A percentile compares a stretch with the other conserved stretches of the same genome.
phyloP scores from a whole-genome alignment of 164 flowering plant species.

The Macadamia integrifolia region DNA sequence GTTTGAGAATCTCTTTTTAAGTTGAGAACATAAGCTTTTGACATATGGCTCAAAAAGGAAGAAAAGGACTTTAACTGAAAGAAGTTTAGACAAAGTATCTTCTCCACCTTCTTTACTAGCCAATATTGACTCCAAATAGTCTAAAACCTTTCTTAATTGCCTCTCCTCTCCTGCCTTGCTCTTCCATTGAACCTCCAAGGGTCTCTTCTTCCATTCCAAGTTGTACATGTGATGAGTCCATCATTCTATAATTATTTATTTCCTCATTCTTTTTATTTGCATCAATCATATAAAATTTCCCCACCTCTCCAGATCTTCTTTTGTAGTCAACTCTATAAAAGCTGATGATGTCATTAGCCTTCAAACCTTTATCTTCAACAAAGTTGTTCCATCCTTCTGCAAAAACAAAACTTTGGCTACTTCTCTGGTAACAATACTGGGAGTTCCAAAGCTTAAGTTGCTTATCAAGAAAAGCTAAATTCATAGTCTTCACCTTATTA shows the following conservation, averaged over 20 bases:
- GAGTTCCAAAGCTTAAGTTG: constrained; percentile 52
- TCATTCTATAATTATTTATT: background rate
- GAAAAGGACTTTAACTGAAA: too few relatives aligned
- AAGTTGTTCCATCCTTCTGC: constrained; percentile 75
- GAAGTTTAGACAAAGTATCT: too few relatives aligned
- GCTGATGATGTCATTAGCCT: constrained; percentile 40
- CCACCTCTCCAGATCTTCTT: constrained; percentile 5
- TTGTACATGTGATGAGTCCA: too few relatives aligned
- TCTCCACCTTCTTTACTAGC: background rate
- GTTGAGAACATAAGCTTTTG: too few relatives aligned
- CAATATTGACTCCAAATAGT: constrained; percentile 40
- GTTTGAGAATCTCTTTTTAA: too few relatives aligned
- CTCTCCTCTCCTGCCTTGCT: constrained; percentile 5
- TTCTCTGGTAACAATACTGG: constrained; percentile 77
- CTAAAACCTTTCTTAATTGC: constrained; percentile 11
- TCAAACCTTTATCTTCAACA: constrained; percentile 54
- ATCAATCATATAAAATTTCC: constrained; percentile 23
- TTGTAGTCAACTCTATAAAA: constrained; percentile 34
- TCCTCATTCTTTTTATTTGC: constrained; percentile 2
- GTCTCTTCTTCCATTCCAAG: too few relatives aligned
- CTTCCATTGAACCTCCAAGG: constrained; percentile 1
- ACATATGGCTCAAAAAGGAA: too few relatives aligned
- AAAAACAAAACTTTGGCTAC: constrained; percentile 81
- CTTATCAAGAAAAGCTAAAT: constrained; percentile 42
- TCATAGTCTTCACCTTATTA: constrained; percentile 21